A percentile compares a stretch with the other conserved stretches of the same genome.
phyloP scores from a whole-genome alignment of 495 filamentous ascomycete species.

The Annulohypoxylon bovei region DNA sequence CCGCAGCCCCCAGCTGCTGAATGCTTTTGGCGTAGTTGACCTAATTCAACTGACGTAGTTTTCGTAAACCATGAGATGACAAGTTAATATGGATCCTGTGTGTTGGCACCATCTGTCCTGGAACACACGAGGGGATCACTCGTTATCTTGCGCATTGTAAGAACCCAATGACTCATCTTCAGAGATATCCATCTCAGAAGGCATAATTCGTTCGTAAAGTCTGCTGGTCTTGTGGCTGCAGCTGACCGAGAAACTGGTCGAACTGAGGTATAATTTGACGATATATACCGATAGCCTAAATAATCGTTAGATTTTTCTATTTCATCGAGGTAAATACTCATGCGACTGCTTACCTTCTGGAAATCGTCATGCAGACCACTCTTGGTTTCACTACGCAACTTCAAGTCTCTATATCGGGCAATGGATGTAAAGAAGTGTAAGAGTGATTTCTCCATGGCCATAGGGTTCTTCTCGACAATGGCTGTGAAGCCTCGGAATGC shows the following conservation, averaged over 20 bases:
- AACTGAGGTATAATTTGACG: conserved; percentile 87
- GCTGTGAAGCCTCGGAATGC: conserved; percentile 90
- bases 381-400: conserved; percentile 56
- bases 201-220: conserved; percentile 50
- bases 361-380: conserved; percentile 58
- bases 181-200: conserved; percentile 25
- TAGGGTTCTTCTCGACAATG: conserved; percentile 85
- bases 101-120: conserved; percentile 4
- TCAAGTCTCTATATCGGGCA: conserved; percentile 73
- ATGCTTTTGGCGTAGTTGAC: conserved; percentile 10
- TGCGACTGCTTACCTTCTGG: conserved; percentile 50
- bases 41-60: conserved; percentile 7
- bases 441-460: conserved; percentile 88
- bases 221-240: conserved; percentile 71
- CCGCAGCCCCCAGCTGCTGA: conserved; percentile 8
- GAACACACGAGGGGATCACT: conserved; percentile 1
- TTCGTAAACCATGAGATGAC: conserved; percentile 7
- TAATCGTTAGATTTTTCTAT: conserved; percentile 23
- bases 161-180: background rate
- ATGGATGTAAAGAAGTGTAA: conserved; percentile 86
- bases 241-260: conserved; percentile 75
- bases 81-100: conserved; percentile 5
- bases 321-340: background rate
- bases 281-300: conserved; percentile 82
- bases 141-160: background rate